Percentiles rank a stretch among this genome's conserved stretches.
These are phyloP conservation scores for Lenzites betulinus DNA, from an alignment of 768 basidiomycete genomes.

Conservation along the genomic window DNA sequence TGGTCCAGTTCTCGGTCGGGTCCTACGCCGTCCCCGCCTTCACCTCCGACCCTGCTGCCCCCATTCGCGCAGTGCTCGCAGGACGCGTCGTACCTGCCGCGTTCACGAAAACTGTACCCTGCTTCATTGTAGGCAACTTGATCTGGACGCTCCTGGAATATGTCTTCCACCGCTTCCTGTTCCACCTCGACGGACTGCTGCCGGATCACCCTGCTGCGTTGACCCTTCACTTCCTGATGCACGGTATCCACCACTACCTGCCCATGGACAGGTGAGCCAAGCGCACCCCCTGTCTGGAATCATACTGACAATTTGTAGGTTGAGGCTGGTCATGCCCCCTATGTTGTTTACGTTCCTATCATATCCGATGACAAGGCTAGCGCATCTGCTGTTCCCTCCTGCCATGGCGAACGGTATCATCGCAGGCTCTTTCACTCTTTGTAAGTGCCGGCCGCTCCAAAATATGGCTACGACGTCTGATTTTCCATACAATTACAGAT, in stretches of 20 bases:
- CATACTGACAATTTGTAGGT: slow-evolving; percentile 38
- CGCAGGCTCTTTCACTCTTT: slow-evolving; percentile 73
- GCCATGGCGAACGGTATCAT: slow-evolving; percentile 91
- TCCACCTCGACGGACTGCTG: slow-evolving; percentile 88
- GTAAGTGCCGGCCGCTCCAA: slow-evolving; percentile 41
- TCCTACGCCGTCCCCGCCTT: slow-evolving; percentile 65
- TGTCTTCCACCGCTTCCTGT: slow-evolving; percentile 90
- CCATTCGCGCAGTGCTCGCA: slow-evolving; percentile 44
- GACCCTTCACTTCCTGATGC: slow-evolving; percentile 87
- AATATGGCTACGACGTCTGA: neutral
- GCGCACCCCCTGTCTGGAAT: neutral
- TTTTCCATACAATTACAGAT: slow-evolving; percentile 46
- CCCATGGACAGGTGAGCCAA: slow-evolving; percentile 85
- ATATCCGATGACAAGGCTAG: slow-evolving; percentile 85
- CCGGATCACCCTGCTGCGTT: slow-evolving; percentile 84
- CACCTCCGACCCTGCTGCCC: slow-evolving; percentile 54
- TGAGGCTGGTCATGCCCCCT: slow-evolving; percentile 98
- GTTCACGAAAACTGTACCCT: slow-evolving; percentile 56
- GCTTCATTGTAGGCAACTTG: slow-evolving; percentile 83
- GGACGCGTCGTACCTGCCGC: slow-evolving; percentile 49
- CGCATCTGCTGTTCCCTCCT: slow-evolving; percentile 77
- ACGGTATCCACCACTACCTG: slow-evolving; percentile 96
- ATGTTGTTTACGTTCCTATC: slow-evolving; percentile 74
- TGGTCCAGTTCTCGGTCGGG: slow-evolving; percentile 68
- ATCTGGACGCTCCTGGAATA: slow-evolving; percentile 97